Evolutionary conservation across 164 flowering plant genomes (phyloP).

Genomic region (Vitis riparia): DNA sequence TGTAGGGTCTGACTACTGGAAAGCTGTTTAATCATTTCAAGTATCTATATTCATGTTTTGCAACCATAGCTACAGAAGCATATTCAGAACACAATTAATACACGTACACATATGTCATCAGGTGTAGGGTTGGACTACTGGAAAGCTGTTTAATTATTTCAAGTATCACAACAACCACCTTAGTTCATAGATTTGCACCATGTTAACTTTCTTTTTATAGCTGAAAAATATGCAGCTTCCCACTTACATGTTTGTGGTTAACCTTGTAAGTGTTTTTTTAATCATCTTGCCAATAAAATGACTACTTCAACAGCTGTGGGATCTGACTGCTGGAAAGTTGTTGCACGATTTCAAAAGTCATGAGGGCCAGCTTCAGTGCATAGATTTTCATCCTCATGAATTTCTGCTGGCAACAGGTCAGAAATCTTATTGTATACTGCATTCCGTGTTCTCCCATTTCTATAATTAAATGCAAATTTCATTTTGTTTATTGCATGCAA

Average conservation of each 20-base stretch:
- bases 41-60: too few species aligned
- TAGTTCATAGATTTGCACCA: too few species aligned
- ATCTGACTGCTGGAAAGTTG: constrained; percentile 96
- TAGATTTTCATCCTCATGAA: constrained; percentile 98
- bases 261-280: not conserved
- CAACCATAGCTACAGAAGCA: not conserved
- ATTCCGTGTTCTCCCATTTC: not conserved
- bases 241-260: too few species aligned
- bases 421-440: constrained; percentile 7
- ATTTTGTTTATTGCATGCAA: not conserved
- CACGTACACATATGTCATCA: too few species aligned
- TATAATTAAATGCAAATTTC: not conserved
- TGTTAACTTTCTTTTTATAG: too few species aligned
- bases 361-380: constrained; percentile 92
- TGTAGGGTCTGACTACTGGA: too few species aligned
- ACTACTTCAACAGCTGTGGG: constrained; percentile 74
- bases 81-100: too few species aligned
- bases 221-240: too few species aligned
- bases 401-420: constrained; percentile 96
- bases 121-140: too few species aligned
- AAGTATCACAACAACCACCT: too few species aligned
- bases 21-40: too few species aligned
- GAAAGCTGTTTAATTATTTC: too few species aligned
- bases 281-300: not conserved
- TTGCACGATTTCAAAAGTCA: constrained; percentile 94